Conservation (phyloP, 2,329 filamentous ascomycete species). For the Colletotrichum tropicicola region DNA sequence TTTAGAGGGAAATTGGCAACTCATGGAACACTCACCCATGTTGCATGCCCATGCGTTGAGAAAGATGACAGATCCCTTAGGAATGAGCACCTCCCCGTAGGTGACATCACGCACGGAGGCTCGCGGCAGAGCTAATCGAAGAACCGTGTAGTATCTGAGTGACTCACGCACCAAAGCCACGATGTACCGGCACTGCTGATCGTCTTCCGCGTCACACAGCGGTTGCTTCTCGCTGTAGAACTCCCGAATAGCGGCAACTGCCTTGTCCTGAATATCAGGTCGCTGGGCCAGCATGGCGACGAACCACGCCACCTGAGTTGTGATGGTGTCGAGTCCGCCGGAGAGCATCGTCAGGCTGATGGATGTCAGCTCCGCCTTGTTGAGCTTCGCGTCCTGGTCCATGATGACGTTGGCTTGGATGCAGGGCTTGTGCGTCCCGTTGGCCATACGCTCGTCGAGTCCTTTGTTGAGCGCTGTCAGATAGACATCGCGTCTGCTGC, state of each 20-base stretch:
- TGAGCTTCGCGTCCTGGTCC: slow-evolving; percentile 70
- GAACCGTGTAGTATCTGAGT: slow-evolving; percentile 69
- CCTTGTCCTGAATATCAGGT: slow-evolving; percentile 70
- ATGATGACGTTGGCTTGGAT: slow-evolving; percentile 74
- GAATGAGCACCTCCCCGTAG: slow-evolving; percentile 66
- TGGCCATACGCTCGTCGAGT: slow-evolving; percentile 67
- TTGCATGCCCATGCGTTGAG: slow-evolving; percentile 76
- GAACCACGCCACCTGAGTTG: slow-evolving; percentile 72
- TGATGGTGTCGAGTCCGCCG: slow-evolving; percentile 73
- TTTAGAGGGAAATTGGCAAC: background rate
- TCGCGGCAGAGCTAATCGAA: slow-evolving; percentile 69
- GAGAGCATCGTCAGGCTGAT: slow-evolving; percentile 76
- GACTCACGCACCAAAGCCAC: slow-evolving; percentile 71
- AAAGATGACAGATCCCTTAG: slow-evolving; percentile 70
- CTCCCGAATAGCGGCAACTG: slow-evolving; percentile 63
- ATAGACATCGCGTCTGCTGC: slow-evolving; percentile 68
- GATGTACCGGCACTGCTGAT: slow-evolving; percentile 71
- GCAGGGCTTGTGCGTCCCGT: slow-evolving; percentile 68
- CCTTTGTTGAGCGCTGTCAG: slow-evolving; percentile 64
- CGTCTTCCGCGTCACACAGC: slow-evolving; percentile 68
- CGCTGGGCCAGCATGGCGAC: slow-evolving; percentile 67
- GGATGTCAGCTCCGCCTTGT: slow-evolving; percentile 68
- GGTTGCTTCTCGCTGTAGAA: slow-evolving; percentile 61
- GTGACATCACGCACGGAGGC: slow-evolving; percentile 67
- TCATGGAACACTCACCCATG: slow-evolving; percentile 68